Base-by-base conservation (phyloP, 306 rosid species). In the Prunus mume region DNA sequence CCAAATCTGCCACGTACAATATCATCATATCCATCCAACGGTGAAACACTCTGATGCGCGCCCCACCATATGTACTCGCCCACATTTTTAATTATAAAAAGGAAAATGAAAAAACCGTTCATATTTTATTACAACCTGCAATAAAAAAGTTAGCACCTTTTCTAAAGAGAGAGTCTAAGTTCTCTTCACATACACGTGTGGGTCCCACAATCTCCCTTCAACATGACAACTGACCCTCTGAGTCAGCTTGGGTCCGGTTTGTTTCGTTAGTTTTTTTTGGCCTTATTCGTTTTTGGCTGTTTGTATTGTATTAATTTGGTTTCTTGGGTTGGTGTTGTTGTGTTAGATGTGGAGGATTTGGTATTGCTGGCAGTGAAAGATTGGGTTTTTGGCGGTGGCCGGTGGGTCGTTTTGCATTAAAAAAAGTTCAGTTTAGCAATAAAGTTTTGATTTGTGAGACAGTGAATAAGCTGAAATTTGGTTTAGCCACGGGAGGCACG, bases 141-240 rank as follows among this genome's bases (percentile, higher is more conserved):
- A 56, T 20, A 8, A 56, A 20, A 20, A 20, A 56, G 34, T 24
- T 22, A 10, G 18, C 17, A 5, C 65, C 34, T 12, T 58, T 58
- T 58, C 6, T 4, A 43, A 41, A 20, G 54, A 41, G 56, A 30
- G 19, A 4, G 90, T 79, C 90, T 9, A 76, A 84, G 89, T 86
- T 88, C 92, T 65, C 81, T 81, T 86, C 87, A 88, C 80, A 67
- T 45, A 65, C 45, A 22, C 61, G 11, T 15, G 81, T 73, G 92
- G 90, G 87, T 24, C 77, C 72, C 80, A 70, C 30, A 15, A 11
- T n/a, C 69, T 17, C 71, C 30, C 55, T 14, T n/a, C 1, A 18
- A 17, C 22, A 12, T 8, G 43, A 38, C 43, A 7, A 38, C 20
- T 7, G 43, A 58, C 15, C 24, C 58, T n/a, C 71, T 20, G 71